Evolutionary conservation across 2,329 filamentous ascomycete species (phyloP), one percentile per base, ranked within the genome.

Genomic region (Aspergillus transmontanensis): DNA sequence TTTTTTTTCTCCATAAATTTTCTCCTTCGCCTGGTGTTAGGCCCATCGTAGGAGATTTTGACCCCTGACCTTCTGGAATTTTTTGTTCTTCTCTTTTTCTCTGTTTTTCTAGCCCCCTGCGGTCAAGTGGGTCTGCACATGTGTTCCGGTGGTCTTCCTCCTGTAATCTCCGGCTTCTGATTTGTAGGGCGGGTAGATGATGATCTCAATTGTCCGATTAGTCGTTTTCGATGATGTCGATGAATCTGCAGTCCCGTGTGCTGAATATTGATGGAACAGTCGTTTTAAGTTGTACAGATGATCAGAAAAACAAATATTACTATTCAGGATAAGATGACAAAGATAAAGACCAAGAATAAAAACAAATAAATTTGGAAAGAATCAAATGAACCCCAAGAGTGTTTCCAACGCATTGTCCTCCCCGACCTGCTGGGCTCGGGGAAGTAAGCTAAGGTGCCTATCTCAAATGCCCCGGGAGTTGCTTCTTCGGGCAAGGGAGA

Each of bases 21-120:
- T 4, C 2, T n/a, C 16, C 6, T 7, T 41, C 39, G 45, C 21
- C 43, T 65, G 57, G 57, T 19, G 2, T 51, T 59, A 46, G 46
- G 34, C 58, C 34, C 28, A 54, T 41, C 50, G 32, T 3, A 55
- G 51, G 32, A 39, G n/a, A 39, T 54, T 59, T 41, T 57, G 59
- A 64, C 68, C 67, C 68, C 68, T 68, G 67, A 66, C 66, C 64
- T 69, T 68, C 63, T 67, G 61, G 63, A 67, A 67, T 61, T 65
- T n/a, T 36, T 61, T 66, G 64, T 65, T 67, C 63, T 61, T 63
- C 59, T 62, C 48, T n/a, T 41, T 55, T 57, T 57, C 59, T 60
- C 59, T 60, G 45, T 34, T 46, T 58, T 56, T 53, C 57, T 54
- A 43, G 60, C 59, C 64, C 30, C 30, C 58, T 56, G 60, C 59